These are phyloP conservation scores for Tuber melanosporum DNA, from an alignment of 495 filamentous ascomycete species.

Conservation along the genomic window DNA sequence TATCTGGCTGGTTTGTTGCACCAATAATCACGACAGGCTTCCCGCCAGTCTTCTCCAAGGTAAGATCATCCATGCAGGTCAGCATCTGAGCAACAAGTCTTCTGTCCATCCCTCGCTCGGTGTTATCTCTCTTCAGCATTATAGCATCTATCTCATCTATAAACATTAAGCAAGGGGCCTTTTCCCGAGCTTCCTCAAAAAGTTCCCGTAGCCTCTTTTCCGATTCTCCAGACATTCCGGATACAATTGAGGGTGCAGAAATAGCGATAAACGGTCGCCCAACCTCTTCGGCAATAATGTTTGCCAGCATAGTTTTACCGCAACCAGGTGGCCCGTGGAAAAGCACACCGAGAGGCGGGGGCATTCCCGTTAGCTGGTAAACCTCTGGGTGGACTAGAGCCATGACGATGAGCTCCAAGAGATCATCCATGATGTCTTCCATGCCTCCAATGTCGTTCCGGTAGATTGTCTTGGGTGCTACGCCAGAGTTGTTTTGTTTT, in stretches of 20 bases:
- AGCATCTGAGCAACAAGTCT: conserved; percentile 91
- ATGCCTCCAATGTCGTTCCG: too few relatives aligned
- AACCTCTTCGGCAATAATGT: conserved; percentile 78
- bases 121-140: conserved; percentile 84
- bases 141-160: conserved; percentile 97
- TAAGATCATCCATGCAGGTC: conserved; percentile 70
- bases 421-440: too few relatives aligned
- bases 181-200: conserved; percentile 78
- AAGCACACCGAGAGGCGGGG: too few relatives aligned
- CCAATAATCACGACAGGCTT: conserved; percentile 91
- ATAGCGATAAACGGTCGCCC: conserved; percentile 82
- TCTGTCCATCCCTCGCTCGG: conserved; percentile 93
- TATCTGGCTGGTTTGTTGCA: conserved; percentile 87
- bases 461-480: too few relatives aligned
- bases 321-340: conserved; percentile 57
- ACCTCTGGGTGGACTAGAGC: too few relatives aligned
- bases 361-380: too few relatives aligned
- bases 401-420: too few relatives aligned
- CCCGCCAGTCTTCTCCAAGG: conserved; percentile 71
- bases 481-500: too few relatives aligned
- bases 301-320: conserved; percentile 89
- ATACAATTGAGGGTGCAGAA: conserved; percentile 79
- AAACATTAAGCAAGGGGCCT: conserved; percentile 88
- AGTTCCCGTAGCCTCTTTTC: conserved; percentile 88
- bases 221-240: conserved; percentile 94